Evolutionary conservation across 352 stramenopile species (phyloP).

Genomic region (Phytophthora podocarpi): DNA sequence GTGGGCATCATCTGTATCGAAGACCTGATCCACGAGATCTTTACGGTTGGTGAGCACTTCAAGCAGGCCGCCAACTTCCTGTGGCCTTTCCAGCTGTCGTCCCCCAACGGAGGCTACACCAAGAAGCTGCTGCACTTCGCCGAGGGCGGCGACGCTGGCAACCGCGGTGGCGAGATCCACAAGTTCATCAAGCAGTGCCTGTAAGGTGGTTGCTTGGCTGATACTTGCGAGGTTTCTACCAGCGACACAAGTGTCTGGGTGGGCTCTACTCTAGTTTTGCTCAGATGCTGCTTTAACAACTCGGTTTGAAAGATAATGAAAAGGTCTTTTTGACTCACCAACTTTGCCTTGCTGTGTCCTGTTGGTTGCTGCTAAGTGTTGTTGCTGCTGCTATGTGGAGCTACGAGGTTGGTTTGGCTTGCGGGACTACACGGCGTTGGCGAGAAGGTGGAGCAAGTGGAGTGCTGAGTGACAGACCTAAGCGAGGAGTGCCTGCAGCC

Average conservation of each 20-base stretch:
- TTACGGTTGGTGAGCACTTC: slow-evolving; percentile 98
- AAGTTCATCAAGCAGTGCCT: slow-evolving; percentile 95
- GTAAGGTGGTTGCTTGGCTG: slow-evolving; percentile 58
- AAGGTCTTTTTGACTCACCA: slow-evolving; percentile 34
- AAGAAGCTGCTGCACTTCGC: slow-evolving; percentile 96
- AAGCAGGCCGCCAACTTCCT: slow-evolving; percentile 99
- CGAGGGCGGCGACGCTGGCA: slow-evolving; percentile 93
- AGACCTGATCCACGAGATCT: slow-evolving; percentile 99
- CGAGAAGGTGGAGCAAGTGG: slow-evolving; percentile 54
- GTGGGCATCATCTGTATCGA: slow-evolving; percentile 98
- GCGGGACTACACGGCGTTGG: slow-evolving; percentile 44
- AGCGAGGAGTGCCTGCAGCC: slow-evolving; percentile 5
- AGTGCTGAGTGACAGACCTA: slow-evolving; percentile 34
- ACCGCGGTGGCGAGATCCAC: slow-evolving; percentile 94
- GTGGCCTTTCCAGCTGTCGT: slow-evolving; percentile 99
- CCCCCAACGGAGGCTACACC: slow-evolving; percentile 94
- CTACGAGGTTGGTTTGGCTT: slow-evolving; percentile 30
- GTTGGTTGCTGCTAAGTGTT: not conserved
- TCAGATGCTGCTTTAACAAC: slow-evolving; percentile 43
- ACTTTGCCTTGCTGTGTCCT: slow-evolving; percentile 8
- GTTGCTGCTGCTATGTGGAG: no score
- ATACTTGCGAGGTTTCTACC: slow-evolving; percentile 12
- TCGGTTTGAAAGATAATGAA: slow-evolving; percentile 65
- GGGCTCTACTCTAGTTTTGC: not conserved
- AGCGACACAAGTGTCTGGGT: slow-evolving; percentile 27